These are phyloP conservation scores for Tarenaya hassleriana DNA, from an alignment of 345 rosid species.

Conservation along the genomic window DNA sequence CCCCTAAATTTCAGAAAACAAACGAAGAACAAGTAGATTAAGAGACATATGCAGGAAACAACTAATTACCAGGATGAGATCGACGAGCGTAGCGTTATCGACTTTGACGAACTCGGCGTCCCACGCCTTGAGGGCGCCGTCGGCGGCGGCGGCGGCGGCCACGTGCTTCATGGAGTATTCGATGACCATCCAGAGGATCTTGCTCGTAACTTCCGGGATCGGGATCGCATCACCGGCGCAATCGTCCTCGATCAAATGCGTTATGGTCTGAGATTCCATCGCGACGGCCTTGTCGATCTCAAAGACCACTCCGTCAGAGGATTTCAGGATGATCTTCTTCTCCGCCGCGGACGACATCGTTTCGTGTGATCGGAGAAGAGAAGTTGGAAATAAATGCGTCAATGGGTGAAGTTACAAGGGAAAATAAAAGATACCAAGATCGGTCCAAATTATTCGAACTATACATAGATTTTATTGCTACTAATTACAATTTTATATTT, in stretches of 20 bases:
- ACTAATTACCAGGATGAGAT: conserved; percentile 58
- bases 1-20: conserved; percentile 11
- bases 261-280: conserved; percentile 52
- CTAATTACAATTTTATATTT: no score
- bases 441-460: no score
- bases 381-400: no score
- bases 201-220: conserved; percentile 57
- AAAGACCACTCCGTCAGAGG: conserved; percentile 63
- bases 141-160: conserved; percentile 37
- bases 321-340: conserved; percentile 43
- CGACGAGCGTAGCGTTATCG: conserved; percentile 65
- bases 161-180: conserved; percentile 81
- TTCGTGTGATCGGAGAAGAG: conserved; percentile 3
- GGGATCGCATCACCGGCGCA: conserved; percentile 60
- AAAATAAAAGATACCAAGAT: no score
- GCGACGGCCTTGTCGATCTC: conserved; percentile 66
- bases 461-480: no score
- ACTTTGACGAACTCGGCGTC: conserved; percentile 65
- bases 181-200: conserved; percentile 71
- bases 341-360: conserved; percentile 39
- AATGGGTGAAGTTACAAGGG: no score
- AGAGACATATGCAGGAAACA: not conserved
- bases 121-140: conserved; percentile 55
- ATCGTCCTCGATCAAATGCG: conserved; percentile 60
- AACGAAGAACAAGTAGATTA: not conserved